phyloP scores from a whole-genome alignment of 225 moss, liverwort and hornwort species.

The Ulota crispa region DNA sequence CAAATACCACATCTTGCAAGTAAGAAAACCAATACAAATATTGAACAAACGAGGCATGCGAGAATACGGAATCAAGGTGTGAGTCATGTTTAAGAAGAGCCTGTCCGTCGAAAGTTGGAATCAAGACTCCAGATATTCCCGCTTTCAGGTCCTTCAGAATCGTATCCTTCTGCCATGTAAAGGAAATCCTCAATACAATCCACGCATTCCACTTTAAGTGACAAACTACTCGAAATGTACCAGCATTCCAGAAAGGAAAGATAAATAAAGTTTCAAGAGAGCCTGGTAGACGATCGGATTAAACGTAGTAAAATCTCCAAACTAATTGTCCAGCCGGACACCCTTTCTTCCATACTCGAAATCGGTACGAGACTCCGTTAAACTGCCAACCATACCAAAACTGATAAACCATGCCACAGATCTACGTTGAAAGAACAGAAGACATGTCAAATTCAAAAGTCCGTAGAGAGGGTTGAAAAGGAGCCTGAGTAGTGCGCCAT shows the following conservation, averaged over 20 bases:
- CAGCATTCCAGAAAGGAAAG: background rate
- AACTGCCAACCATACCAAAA: background rate
- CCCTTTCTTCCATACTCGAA: background rate
- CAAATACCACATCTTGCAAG: background rate
- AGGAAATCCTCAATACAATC: background rate
- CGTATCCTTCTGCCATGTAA: background rate
- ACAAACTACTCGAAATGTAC: background rate
- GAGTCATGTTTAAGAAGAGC: background rate
- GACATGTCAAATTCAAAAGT: background rate
- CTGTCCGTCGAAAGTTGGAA: background rate
- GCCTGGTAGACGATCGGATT: background rate
- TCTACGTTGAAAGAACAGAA: background rate
- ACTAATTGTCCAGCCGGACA: background rate
- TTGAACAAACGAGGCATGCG: background rate
- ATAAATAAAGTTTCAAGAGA: background rate
- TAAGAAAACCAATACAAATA: background rate
- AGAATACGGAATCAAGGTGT: background rate
- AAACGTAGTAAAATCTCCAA: background rate
- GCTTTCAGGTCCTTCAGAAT: background rate
- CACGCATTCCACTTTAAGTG: background rate
- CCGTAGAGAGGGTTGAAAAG: background rate
- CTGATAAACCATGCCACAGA: too few relatives aligned
- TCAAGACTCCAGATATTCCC: background rate
- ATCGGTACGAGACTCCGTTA: rapidly evolving
- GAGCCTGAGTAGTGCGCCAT: background rate